phyloP scores from a whole-genome alignment of 202 grass and related monocot genomes.

The Carex arenaria region DNA sequence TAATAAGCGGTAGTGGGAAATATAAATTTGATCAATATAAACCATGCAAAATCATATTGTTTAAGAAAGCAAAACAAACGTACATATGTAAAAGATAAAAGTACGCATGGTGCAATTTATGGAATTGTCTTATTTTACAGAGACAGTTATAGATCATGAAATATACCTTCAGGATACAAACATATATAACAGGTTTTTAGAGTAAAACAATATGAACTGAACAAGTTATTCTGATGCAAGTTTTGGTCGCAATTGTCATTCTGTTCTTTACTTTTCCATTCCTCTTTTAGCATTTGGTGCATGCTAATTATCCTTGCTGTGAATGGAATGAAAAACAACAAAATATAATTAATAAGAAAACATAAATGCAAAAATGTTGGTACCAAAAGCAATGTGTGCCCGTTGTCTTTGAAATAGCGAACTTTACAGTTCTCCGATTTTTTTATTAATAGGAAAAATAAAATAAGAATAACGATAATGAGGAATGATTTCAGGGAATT shows the following conservation, averaged over 20 bases:
- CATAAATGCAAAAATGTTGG: slow-evolving; percentile 4
- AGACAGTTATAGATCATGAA: background rate
- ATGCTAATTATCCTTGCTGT: background rate
- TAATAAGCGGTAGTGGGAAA: no score
- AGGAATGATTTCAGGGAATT: no score
- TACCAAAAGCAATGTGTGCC: slow-evolving; percentile 91
- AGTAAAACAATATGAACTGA: background rate
- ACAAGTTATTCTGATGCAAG: background rate
- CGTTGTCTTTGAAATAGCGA: slow-evolving; percentile 87
- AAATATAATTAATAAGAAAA: background rate
- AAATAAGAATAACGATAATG: no score
- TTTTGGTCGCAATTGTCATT: background rate
- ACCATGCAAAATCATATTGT: no score
- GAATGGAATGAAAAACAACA: background rate
- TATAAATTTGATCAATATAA: no score
- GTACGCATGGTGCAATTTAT: background rate
- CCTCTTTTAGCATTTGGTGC: background rate
- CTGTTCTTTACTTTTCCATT: background rate
- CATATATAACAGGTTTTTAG: background rate
- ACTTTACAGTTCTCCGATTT: slow-evolving; percentile 66
- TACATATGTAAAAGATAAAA: background rate
- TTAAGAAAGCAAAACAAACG: no score
- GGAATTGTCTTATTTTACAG: background rate
- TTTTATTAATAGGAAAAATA: no score
- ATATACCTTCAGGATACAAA: background rate